Evolutionary conservation across 345 rosid species (phyloP).

Genomic region (Balakata baccata): DNA sequence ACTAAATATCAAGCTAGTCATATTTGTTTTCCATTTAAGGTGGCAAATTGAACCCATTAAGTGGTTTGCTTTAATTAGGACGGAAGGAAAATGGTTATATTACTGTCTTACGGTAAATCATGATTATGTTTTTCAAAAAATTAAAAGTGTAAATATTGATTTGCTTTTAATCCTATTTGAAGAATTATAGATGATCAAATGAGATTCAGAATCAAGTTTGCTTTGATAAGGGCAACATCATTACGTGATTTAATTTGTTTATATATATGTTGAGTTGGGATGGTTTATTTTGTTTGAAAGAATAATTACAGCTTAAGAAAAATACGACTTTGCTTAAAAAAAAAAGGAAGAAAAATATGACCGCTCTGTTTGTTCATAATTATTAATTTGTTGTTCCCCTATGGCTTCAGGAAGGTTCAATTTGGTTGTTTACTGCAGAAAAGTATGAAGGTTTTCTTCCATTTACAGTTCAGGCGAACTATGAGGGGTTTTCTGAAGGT

Average conservation of each 20-base stretch:
- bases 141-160: neutral
- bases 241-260: too few species aligned
- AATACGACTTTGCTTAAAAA: neutral
- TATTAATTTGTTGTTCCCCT: neutral
- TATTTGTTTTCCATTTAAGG: neutral
- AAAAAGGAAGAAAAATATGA: neutral
- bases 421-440: slow-evolving; percentile 55
- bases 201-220: too few species aligned
- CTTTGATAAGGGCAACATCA: too few species aligned
- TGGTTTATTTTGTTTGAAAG: too few species aligned
- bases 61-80: neutral
- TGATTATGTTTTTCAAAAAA: too few species aligned
- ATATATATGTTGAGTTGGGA: too few species aligned
- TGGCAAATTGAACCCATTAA: neutral
- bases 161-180: too few species aligned
- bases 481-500: slow-evolving; percentile 69
- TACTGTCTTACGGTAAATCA: neutral
- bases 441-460: slow-evolving; percentile 49
- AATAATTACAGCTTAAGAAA: neutral
- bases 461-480: slow-evolving; percentile 58
- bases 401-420: slow-evolving; percentile 53
- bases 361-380: neutral
- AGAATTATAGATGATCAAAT: too few species aligned
- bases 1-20: too few species aligned
- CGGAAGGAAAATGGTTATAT: neutral